phyloP scores from a whole-genome alignment of 2,329 filamentous ascomycete genomes.

The Dendrostoma leiphaemia region DNA sequence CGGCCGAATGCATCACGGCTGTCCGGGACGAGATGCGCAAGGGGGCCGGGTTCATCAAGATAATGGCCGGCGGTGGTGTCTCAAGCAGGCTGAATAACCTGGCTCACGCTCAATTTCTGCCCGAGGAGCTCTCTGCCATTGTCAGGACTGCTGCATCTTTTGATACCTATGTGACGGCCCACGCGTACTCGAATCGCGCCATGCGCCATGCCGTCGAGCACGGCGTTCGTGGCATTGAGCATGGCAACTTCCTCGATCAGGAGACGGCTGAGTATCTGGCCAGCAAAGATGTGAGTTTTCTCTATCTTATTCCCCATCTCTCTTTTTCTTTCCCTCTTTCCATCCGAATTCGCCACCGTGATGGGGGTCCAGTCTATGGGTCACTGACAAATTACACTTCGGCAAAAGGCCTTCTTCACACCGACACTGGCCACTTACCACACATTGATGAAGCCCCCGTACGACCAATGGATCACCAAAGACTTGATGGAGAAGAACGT shows the following conservation, averaged over 20 bases:
- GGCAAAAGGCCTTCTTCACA: constrained; percentile 39
- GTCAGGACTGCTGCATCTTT: constrained; percentile 40
- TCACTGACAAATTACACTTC: not conserved
- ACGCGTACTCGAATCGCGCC: constrained; percentile 45
- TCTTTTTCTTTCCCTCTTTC: too few relatives aligned
- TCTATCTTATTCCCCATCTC: not conserved
- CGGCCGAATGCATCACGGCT: constrained; percentile 43
- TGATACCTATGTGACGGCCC: constrained; percentile 47
- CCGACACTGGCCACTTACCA: constrained; percentile 48
- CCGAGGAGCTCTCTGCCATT: constrained; percentile 47
- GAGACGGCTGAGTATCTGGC: constrained; percentile 43
- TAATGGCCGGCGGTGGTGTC: constrained; percentile 50
- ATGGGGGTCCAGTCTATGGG: too few relatives aligned
- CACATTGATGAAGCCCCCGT: constrained; percentile 32
- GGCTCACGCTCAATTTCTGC: constrained; percentile 46
- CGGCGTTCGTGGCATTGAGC: constrained; percentile 44
- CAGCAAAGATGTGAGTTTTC: constrained; percentile 28
- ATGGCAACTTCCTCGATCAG: constrained; percentile 32
- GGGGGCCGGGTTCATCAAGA: constrained; percentile 52
- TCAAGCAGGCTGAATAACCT: constrained; percentile 45
- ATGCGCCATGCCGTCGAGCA: constrained; percentile 49
- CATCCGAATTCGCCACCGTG: too few relatives aligned
- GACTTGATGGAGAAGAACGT: constrained; percentile 1
- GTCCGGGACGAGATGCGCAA: constrained; percentile 45
- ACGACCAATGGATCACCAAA: not conserved